phyloP scores from a whole-genome alignment of 495 filamentous ascomycete species.

The Mytilinidion resinicola region DNA sequence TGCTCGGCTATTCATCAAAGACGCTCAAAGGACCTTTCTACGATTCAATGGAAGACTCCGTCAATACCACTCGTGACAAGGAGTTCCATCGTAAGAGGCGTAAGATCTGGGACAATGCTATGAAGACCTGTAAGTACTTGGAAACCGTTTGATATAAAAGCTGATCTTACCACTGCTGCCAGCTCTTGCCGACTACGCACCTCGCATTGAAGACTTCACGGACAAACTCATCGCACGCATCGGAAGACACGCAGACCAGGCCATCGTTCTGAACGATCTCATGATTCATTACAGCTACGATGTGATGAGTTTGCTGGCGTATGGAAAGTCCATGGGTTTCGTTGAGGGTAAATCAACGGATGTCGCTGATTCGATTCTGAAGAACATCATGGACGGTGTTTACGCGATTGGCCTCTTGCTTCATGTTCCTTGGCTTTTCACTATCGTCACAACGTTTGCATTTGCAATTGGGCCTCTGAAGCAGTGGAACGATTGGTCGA shows the following conservation, averaged over 20 bases:
- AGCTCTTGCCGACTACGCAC: conserved; percentile 4
- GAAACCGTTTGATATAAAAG: too few species aligned
- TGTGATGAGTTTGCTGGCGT: conserved; percentile 1
- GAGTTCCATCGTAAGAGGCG: conserved; percentile 10
- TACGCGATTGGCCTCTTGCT: background rate
- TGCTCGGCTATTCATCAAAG: conserved; percentile 7
- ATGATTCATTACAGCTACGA: conserved; percentile 4
- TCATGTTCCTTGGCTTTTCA: conserved; percentile 7
- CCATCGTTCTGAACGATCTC: background rate
- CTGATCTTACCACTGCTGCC: background rate
- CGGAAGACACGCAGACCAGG: background rate
- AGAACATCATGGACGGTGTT: background rate
- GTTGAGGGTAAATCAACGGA: conserved; percentile 2
- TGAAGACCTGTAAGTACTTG: conserved; percentile 3
- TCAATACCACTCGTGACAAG: conserved; percentile 10
- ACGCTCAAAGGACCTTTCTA: conserved; percentile 12
- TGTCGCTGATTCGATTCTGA: background rate
- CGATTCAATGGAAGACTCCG: background rate
- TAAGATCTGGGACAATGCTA: conserved; percentile 11
- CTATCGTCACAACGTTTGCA: background rate
- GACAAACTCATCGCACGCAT: background rate
- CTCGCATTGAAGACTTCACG: conserved; percentile 8
- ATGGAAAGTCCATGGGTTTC: conserved; percentile 5
- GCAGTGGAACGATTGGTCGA: background rate
- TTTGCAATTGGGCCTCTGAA: conserved; percentile 2